Evolutionary conservation across 306 rosid genomes (phyloP), one percentile per base, ranked within the genome.

Genomic region (Dryas drummondii): DNA sequence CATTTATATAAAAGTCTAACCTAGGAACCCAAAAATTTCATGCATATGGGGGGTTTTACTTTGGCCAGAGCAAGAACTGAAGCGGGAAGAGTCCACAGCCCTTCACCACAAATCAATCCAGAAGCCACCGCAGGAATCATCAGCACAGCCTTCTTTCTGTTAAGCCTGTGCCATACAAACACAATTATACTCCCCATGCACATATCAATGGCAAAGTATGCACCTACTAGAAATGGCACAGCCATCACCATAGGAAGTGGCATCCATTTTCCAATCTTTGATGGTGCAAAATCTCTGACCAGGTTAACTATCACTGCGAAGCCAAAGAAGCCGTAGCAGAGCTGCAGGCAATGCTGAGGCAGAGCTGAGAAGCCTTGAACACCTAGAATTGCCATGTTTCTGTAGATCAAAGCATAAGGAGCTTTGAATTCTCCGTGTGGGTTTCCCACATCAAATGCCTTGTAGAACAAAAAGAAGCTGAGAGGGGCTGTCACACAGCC

Each of bases 201-300:
- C 98, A 94, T 94, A 64, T 92, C 98, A 42, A 91, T 90, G 12
- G 97, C 92, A 32, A 91, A 94, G 80, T 92, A 92, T 12, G 90
- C 97, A 13, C 98, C 98, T 1, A 94, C 98, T 54, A 94, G 78
- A 74, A 94, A 94, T 6, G 98, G 98, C 11, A 88, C 93, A 0
- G 91, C 98, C 97, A 94, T 90, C 14, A 94, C 98, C 97, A 94
- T 87, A 1, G 97, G 97, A 57, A 94, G 79, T 2, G 98, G 98
- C 90, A 94, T 94, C 86, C 84, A 94, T 50, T 88, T 94, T 61
- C 97, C 98, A 0, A 94, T 59, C 86, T 76, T 88, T 4, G n/a
- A 9, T 0, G 96, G 96, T 0, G 83, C 79, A 5, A 83, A 9
- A 42, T 91, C 97, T 53, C 87, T 78, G 48, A 82, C 70, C 5